phyloP scores from a whole-genome alignment of 2,329 filamentous ascomycete species.

The Berkeleyomyces rouxiae region DNA sequence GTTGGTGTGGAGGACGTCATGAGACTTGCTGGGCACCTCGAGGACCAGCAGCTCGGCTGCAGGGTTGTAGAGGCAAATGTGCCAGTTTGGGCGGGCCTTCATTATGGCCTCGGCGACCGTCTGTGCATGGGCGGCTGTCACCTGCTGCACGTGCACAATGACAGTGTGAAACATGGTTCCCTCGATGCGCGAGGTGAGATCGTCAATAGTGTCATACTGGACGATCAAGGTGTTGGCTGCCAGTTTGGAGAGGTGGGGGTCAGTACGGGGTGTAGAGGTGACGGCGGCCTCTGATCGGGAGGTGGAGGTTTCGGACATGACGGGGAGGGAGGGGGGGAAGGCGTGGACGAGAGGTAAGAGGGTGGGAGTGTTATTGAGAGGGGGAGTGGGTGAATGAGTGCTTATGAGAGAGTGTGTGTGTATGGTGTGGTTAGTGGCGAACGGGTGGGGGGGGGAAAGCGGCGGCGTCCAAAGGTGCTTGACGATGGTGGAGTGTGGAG shows the following conservation, averaged over 20 bases:
- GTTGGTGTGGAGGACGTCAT: neutral
- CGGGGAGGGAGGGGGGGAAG: neutral
- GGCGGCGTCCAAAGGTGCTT: neutral
- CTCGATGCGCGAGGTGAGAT: constrained; percentile 7
- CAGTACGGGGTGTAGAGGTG: neutral
- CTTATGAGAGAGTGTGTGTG: no score
- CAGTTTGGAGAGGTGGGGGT: constrained; percentile 6
- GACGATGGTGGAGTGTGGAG: neutral
- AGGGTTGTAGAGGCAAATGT: constrained; percentile 8
- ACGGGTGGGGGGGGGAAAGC: neutral
- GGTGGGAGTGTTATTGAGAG: neutral
- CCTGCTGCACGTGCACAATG: constrained; percentile 7
- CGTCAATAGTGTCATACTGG: constrained; percentile 10
- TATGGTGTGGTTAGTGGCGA: neutral
- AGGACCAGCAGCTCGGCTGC: constrained; percentile 5
- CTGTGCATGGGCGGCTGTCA: neutral
- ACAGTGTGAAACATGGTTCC: constrained; percentile 6
- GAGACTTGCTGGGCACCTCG: constrained; percentile 5
- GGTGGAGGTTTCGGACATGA: neutral
- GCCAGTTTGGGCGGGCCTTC: constrained; percentile 3
- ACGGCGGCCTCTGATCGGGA: neutral
- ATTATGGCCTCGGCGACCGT: neutral
- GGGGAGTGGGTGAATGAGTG: no score
- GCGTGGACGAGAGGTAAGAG: neutral
- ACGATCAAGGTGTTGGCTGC: constrained; percentile 10